Evolutionary conservation across 192 early-diverging fungal genomes (phyloP), one percentile per base, ranked within the genome.

Genomic region (Jimgerdemannia lactiflua): DNA sequence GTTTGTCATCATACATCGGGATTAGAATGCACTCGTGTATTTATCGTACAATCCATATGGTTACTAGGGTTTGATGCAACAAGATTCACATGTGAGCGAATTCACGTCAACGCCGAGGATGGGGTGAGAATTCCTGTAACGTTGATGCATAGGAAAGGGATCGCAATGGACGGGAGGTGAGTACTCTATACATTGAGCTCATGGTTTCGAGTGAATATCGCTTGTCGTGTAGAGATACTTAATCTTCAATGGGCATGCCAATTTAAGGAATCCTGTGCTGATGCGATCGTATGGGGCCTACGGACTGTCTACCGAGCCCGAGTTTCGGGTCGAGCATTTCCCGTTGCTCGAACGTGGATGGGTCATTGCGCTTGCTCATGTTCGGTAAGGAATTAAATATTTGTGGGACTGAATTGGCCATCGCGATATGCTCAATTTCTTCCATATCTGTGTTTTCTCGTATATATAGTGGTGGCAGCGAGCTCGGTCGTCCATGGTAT

Each of bases 271-370:
- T 70, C 88, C 88, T 7, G 78, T 87, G 4, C 73, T 96, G 64
- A 79, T 95, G 73, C 89, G 93, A 11, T 89, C 90, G 0, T 96
- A 96, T 71, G 95, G 93, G 18, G 92, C 95, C 29, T 96, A 96
- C 76, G 95, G 95, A 14, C 84, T 87, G 2, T 86, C 91, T 2
- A 86, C 91, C 4, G 93, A 94, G 67, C 88, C 91, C 8, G 92
- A 93, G 73, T 95, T 96, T 67, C 86, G 91, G 39, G 77, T 93
- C 18, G 89, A 93, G 65, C 83, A 92, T 59, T 88, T 96, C 39
- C 90, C 95, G 49, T 79, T 96, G 4, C 73, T 96, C 65, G 91
- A 91, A 63, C 84, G 95, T 59, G 93, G 93, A 3, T 96, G 94
- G 91, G 80, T 91, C 14, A 91, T 92, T 78, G 94, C 92, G 0